A percentile compares a stretch with the other conserved stretches of the same genome.
These are phyloP conservation scores for Trametes villosa DNA, from an alignment of 768 basidiomycete species.

Conservation along the genomic window DNA sequence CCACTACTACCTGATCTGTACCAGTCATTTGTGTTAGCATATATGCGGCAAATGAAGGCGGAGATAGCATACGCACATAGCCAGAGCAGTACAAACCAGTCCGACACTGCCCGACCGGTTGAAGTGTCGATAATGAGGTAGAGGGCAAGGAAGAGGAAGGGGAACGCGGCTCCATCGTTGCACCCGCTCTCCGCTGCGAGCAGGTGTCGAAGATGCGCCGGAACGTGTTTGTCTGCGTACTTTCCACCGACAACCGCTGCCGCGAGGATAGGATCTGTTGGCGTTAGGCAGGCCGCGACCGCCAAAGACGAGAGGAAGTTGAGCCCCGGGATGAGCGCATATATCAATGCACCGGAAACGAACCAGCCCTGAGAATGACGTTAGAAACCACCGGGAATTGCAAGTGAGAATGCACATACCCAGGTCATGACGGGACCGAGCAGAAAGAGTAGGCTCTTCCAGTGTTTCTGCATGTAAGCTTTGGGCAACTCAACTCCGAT, in stretches of 20 bases:
- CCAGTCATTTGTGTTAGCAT: slow-evolving; percentile 6
- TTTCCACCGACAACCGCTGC: slow-evolving; percentile 93
- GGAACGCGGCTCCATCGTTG: slow-evolving; percentile 97
- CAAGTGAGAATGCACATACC: slow-evolving; percentile 47
- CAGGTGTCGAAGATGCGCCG: slow-evolving; percentile 72
- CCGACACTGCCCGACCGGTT: slow-evolving; percentile 66
- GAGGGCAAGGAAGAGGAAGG: slow-evolving; percentile 88
- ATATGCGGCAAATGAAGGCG: neutral
- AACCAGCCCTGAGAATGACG: slow-evolving; percentile 79
- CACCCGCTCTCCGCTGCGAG: slow-evolving; percentile 83
- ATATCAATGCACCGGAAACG: slow-evolving; percentile 89
- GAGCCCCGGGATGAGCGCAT: slow-evolving; percentile 86
- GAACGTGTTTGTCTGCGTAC: slow-evolving; percentile 97
- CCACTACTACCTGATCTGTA: slow-evolving; percentile 80
- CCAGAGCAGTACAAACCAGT: slow-evolving; percentile 91
- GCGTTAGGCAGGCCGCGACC: slow-evolving; percentile 90
- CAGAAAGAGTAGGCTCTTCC: slow-evolving; percentile 86
- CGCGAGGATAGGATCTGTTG: slow-evolving; percentile 93
- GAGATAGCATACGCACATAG: slow-evolving; percentile 59
- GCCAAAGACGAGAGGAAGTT: slow-evolving; percentile 89
- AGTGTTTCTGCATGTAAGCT: slow-evolving; percentile 92
- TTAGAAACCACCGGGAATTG: neutral
- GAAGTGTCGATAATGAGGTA: slow-evolving; percentile 78
- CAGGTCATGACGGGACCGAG: slow-evolving; percentile 84
- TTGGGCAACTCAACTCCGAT: slow-evolving; percentile 98